Base-by-base conservation (phyloP, 352 stramenopile species). In the Plasmopara muralis region DNA sequence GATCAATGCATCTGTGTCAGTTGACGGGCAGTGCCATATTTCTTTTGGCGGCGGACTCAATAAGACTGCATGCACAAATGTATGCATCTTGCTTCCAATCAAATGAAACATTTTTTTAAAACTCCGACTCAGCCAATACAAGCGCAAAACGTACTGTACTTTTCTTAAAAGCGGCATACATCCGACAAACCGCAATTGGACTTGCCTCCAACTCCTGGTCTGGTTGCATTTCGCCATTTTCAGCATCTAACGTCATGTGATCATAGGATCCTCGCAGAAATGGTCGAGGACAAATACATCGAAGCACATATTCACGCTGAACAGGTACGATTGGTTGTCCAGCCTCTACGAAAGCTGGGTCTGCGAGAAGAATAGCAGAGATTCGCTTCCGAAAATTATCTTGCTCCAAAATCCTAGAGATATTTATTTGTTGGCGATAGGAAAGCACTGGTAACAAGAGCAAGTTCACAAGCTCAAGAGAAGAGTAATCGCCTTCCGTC, bases 101-200 rank as follows among this genome's bases (percentile, higher is more conserved):
- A 25, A 25, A 25, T 25, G 20, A 3, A 25, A 25, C 20, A 25
- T 3, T 25, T 25, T 25, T 25, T 25, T 64, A 91, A 37, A 92
- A 93, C 47, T 93, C 83, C 5, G 83, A 85, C 47, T 90, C 79
- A 5, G 67, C 74, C 38, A 93, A 44, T 15, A 74, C 70, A 25
- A 88, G 50, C 9, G 83, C 79, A 44, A 90, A 93, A 5, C 83
- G 74, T 20, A 93, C 79, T 14, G 77, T 90, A 35, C 83, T 72
- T 52, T 80, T 85, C 47, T 75, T 73, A 50, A 90, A 93, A 20
- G 65, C 66, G 9, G 79, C 83, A 55, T 89, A 93, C 73, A 93
- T 87, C 35, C 83, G 79, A 54, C 76, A 87, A 14, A 90, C 74
- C 13, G 87, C 76, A 29, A 88, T 55, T 0, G 77, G 83, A 34